These are phyloP conservation scores for Inga oerstediana DNA, from an alignment of 306 rosid genomes.

Conservation along the genomic window DNA sequence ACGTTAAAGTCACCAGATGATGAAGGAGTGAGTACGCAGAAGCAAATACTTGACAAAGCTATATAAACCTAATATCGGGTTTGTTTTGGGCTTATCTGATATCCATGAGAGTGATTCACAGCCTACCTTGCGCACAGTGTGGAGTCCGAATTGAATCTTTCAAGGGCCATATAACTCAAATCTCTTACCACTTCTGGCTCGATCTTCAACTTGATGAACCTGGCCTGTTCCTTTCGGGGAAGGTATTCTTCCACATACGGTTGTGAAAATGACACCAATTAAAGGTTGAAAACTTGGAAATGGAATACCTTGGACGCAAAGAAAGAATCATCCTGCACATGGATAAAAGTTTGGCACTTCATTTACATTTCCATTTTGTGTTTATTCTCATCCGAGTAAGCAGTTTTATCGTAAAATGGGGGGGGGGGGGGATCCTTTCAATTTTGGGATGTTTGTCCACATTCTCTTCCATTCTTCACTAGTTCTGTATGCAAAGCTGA, in stretches of 20 bases:
- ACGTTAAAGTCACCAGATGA: slow-evolving; percentile 1
- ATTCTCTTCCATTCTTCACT: background rate
- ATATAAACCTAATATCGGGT: background rate
- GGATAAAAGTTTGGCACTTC: background rate
- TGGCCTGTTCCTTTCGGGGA: background rate
- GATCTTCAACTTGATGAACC: slow-evolving; percentile 1
- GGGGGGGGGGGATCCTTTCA: background rate
- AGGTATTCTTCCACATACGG: background rate
- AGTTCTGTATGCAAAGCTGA: background rate
- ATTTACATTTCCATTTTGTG: background rate
- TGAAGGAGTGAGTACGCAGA: slow-evolving; percentile 1
- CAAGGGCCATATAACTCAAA: background rate
- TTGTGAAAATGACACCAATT: background rate
- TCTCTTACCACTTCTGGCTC: background rate
- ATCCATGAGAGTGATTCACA: background rate
- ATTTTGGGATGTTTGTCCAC: background rate
- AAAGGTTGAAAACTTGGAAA: background rate
- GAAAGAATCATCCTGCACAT: background rate
- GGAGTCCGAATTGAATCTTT: background rate
- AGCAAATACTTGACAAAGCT: slow-evolving; percentile 16
- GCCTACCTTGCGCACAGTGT: background rate
- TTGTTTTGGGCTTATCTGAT: slow-evolving; percentile 15
- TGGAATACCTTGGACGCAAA: slow-evolving; percentile 21
- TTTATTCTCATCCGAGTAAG: background rate
- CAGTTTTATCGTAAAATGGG: background rate